phyloP scores from a whole-genome alignment of 371 early-diverging fungal genomes.

The Apophysomyces variabilis region DNA sequence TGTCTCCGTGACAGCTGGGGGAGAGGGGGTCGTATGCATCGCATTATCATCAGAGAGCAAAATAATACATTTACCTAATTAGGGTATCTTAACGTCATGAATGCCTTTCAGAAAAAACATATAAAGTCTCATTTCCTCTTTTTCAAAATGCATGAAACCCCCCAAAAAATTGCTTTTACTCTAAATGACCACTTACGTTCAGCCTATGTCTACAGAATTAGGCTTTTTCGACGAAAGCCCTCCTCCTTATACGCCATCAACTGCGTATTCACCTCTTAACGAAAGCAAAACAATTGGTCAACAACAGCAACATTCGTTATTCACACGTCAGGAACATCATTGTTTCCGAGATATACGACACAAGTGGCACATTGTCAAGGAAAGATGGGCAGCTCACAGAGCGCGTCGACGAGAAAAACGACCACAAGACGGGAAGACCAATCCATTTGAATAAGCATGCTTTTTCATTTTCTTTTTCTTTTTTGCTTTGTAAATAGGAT shows the following conservation, averaged over 20 bases:
- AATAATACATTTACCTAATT: not conserved
- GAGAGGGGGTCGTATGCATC: not conserved
- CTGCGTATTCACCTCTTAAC: not conserved
- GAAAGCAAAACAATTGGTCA: not conserved
- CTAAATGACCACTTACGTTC: constrained; percentile 1
- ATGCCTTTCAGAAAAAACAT: constrained; percentile 9
- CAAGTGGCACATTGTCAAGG: constrained; percentile 22
- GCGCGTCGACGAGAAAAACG: constrained; percentile 30
- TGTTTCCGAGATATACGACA: constrained; percentile 7
- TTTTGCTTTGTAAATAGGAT: not conserved
- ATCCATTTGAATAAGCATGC: constrained; percentile 36
- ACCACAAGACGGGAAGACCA: constrained; percentile 49
- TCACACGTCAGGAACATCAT: not conserved
- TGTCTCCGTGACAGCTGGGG: not conserved
- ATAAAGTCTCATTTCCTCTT: not conserved
- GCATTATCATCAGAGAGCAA: not conserved
- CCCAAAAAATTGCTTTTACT: not conserved
- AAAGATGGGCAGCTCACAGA: constrained; percentile 17
- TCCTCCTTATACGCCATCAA: constrained; percentile 5
- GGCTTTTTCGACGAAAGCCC: not conserved
- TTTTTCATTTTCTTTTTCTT: not conserved
- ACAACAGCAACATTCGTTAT: not conserved
- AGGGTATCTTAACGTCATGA: constrained; percentile 6
- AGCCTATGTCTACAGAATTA: not conserved
- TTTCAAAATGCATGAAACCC: too few relatives aligned